Conservation (phyloP, 2,329 filamentous ascomycete species). For the Dryadomyces sulphureus region DNA sequence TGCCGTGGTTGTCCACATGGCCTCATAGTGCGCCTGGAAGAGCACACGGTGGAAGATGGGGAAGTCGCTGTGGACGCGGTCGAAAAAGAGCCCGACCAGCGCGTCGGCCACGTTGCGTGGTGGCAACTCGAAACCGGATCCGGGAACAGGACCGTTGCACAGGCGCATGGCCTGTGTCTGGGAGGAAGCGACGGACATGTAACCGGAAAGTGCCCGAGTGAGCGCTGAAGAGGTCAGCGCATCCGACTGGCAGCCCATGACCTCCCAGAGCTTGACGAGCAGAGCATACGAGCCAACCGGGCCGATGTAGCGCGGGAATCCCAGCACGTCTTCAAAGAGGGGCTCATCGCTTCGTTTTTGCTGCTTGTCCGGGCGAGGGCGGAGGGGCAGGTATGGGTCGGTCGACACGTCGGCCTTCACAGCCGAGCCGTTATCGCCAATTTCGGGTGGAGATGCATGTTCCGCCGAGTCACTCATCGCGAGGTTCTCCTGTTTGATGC, state of each 20-base stretch:
- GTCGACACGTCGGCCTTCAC: not conserved
- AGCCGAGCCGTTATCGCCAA: not conserved
- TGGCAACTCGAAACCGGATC: slow-evolving; percentile 6
- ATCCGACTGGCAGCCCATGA: slow-evolving; percentile 1
- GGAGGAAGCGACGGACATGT: not conserved
- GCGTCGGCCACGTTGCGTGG: slow-evolving; percentile 10
- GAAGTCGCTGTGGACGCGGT: slow-evolving; percentile 11
- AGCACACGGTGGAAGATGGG: slow-evolving; percentile 10
- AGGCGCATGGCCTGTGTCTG: slow-evolving; percentile 1
- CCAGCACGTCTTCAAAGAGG: slow-evolving; percentile 8
- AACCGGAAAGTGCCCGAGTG: not conserved
- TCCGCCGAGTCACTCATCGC: not conserved
- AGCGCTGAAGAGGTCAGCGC: not conserved
- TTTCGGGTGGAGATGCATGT: not conserved
- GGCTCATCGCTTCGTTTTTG: slow-evolving; percentile 1
- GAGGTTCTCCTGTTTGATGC: slow-evolving; percentile 1
- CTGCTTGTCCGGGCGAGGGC: not conserved
- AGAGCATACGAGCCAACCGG: slow-evolving; percentile 9
- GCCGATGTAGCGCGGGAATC: slow-evolving; percentile 9
- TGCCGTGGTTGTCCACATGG: slow-evolving; percentile 5
- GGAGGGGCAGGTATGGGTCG: not conserved
- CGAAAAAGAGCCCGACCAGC: slow-evolving; percentile 9
- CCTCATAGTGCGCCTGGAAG: slow-evolving; percentile 10
- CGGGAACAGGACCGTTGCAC: not conserved
- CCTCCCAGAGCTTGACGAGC: slow-evolving; percentile 8